Percentiles rank a stretch among this genome's conserved stretches.
Evolutionary conservation across 192 early-diverging fungal genomes (phyloP).

Genomic region (Allomyces javanicus): DNA sequence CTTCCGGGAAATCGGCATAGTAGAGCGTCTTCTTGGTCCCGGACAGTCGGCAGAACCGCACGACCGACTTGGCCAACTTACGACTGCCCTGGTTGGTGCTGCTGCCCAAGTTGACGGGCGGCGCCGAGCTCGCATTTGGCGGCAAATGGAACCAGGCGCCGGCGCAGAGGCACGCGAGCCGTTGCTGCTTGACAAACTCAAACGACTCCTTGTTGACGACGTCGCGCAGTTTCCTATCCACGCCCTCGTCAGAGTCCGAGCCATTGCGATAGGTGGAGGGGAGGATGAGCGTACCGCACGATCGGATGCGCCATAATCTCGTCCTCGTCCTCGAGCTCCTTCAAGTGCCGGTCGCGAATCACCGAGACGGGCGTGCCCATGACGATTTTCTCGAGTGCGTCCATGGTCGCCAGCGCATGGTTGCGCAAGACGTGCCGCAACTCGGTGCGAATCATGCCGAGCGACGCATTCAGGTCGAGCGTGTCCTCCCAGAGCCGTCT

Average conservation of each 20-base stretch:
- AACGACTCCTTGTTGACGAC: slow-evolving; percentile 44
- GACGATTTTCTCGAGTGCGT: slow-evolving; percentile 39
- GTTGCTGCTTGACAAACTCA: slow-evolving; percentile 47
- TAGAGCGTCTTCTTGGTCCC: slow-evolving; percentile 35
- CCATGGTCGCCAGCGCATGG: slow-evolving; percentile 12
- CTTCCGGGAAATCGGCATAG: slow-evolving; percentile 42
- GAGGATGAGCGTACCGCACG: background rate
- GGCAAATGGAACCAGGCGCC: slow-evolving; percentile 49
- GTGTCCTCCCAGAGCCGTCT: slow-evolving; percentile 43
- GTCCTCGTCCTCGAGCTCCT: slow-evolving; percentile 47
- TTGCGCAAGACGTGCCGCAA: slow-evolving; percentile 22
- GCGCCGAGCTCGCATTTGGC: slow-evolving; percentile 4
- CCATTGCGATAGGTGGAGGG: background rate
- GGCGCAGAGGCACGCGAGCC: slow-evolving; percentile 32
- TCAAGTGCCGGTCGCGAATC: slow-evolving; percentile 41
- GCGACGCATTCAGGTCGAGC: slow-evolving; percentile 35
- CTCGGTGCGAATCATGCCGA: slow-evolving; percentile 39
- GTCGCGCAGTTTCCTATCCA: slow-evolving; percentile 34
- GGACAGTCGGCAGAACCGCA: slow-evolving; percentile 40
- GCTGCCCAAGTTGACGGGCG: background rate
- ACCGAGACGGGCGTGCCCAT: slow-evolving; percentile 32
- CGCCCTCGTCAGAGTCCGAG: background rate
- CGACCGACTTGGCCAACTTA: slow-evolving; percentile 3
- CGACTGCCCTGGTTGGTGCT: slow-evolving; percentile 3
- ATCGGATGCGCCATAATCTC: slow-evolving; percentile 7